These are phyloP conservation scores for Abrus pulchellus DNA, from an alignment of 306 rosid genomes.

Conservation along the genomic window DNA sequence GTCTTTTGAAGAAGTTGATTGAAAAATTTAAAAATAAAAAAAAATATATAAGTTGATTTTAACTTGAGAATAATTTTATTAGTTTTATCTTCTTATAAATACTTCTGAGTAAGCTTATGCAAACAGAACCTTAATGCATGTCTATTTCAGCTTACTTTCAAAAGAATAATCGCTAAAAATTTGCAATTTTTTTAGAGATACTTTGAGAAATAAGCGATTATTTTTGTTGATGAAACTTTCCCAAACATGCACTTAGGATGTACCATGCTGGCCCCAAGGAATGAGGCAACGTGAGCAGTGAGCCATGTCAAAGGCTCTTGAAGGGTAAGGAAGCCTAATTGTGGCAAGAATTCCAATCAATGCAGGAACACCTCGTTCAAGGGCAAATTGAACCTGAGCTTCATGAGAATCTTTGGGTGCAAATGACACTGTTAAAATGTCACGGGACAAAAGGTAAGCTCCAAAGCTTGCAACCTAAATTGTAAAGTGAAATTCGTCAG, in stretches of 20 bases:
- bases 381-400: slow-evolving; percentile 96
- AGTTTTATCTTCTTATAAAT: too few species aligned
- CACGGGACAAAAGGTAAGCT: slow-evolving; percentile 83
- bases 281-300: slow-evolving; percentile 99
- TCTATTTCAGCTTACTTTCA: too few species aligned
- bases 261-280: slow-evolving; percentile 91
- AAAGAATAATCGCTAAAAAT: too few species aligned
- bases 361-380: slow-evolving; percentile 96
- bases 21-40: too few species aligned
- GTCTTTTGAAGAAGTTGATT: too few species aligned
- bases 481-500: neutral
- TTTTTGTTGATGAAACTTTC: too few species aligned
- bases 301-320: slow-evolving; percentile 96
- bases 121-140: too few species aligned
- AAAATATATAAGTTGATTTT: too few species aligned
- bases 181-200: too few species aligned
- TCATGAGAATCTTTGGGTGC: slow-evolving; percentile 97
- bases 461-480: slow-evolving; percentile 97
- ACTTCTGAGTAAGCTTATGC: too few species aligned
- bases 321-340: slow-evolving; percentile 91
- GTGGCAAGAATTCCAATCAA: slow-evolving; percentile 93
- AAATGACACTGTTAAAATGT: slow-evolving; percentile 82
- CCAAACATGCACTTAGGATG: neutral
- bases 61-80: too few species aligned
- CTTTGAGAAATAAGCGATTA: too few species aligned